Evolutionary conservation across 441 rosid species (phyloP), one percentile per base, ranked within the genome.

Genomic region (Pelargonium cotyledonis): DNA sequence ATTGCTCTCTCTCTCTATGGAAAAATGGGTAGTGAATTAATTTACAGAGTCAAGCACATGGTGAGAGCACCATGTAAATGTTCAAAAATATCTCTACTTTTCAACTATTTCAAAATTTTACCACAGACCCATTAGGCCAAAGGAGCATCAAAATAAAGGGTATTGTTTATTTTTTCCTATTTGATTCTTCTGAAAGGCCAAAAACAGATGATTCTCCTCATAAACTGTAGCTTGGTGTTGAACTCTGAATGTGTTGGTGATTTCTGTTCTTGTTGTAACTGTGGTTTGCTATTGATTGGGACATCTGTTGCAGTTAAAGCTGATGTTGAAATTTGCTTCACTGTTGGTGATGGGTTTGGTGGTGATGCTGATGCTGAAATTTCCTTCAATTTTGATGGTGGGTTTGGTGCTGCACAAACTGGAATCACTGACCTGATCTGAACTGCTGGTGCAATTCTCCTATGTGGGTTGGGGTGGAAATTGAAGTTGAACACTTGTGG

Each of bases 391-490:
- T 51, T n/a, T 51, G 57, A 51, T 9, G 57, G 15, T 51, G 57
- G 57, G 57, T 51, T 47, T 53, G 71, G 73, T 57, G 91, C 84
- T 63, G 95, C 79, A 68, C 88, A 87, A 41, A 90, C 95, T 43
- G 96, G 92, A 60, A 90, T 81, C 12, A 87, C 89, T 67, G 95
- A 83, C 76, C 96, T 86, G 63, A 88, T 87, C 31, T 85, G 91
- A 78, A 90, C 96, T 10, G 92, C 83, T 41, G 95, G 92, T 11
- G 95, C 95, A 15, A 84, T 76, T 61, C 68, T 80, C 46, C n/a
- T 16, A 12, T 71, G 79, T 14, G 78, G 78, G 15, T 51, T 76
- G 23, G 35, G 10, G 12, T 47, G 10, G 53, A 47, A 47, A 4
- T 58, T 70, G 23, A 47, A 15, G 11, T 47, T 47, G 53, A 47